Conservation (phyloP, 768 basidiomycete species). For the Amanita polypyramis region DNA sequence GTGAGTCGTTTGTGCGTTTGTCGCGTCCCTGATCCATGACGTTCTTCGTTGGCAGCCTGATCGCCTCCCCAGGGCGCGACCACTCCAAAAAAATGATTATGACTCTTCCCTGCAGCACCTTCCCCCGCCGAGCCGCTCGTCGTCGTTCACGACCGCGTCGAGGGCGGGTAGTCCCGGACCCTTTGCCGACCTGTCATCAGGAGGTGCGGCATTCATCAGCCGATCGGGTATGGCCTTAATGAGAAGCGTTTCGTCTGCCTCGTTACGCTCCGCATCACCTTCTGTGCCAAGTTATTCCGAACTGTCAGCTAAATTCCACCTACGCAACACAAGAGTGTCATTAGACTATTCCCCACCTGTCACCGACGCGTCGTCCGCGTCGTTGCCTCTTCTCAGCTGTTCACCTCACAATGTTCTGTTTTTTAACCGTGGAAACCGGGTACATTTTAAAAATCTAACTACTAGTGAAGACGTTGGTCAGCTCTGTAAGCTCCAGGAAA, state of each 20-base stretch:
- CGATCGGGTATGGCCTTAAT: slow-evolving; percentile 21
- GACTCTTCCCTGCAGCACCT: slow-evolving; percentile 11
- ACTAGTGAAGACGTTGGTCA: slow-evolving; percentile 34
- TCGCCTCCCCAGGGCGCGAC: slow-evolving; percentile 13
- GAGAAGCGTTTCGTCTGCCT: slow-evolving; percentile 23
- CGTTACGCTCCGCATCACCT: slow-evolving; percentile 16
- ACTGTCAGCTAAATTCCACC: slow-evolving; percentile 22
- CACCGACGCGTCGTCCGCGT: slow-evolving; percentile 4
- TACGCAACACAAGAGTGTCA: slow-evolving; percentile 22
- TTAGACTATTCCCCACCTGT: slow-evolving; percentile 22
- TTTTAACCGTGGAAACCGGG: slow-evolving; percentile 43
- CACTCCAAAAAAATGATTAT: slow-evolving; percentile 11
- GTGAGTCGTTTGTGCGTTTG: slow-evolving; percentile 10
- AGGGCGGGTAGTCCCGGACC: slow-evolving; percentile 16
- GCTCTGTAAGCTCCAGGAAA: slow-evolving; percentile 38
- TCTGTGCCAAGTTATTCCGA: slow-evolving; percentile 20
- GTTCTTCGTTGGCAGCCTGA: slow-evolving; percentile 10
- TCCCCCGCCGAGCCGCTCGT: slow-evolving; percentile 2
- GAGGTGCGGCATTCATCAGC: slow-evolving; percentile 16
- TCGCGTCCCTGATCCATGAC: slow-evolving; percentile 7
- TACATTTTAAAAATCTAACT: slow-evolving; percentile 39
- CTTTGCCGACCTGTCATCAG: slow-evolving; percentile 10
- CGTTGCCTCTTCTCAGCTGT: slow-evolving; percentile 27
- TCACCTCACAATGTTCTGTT: slow-evolving; percentile 34
- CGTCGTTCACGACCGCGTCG: slow-evolving; percentile 10